These are phyloP conservation scores for Drechmeria coniospora DNA, from an alignment of 2,329 filamentous ascomycete species.

Conservation along the genomic window DNA sequence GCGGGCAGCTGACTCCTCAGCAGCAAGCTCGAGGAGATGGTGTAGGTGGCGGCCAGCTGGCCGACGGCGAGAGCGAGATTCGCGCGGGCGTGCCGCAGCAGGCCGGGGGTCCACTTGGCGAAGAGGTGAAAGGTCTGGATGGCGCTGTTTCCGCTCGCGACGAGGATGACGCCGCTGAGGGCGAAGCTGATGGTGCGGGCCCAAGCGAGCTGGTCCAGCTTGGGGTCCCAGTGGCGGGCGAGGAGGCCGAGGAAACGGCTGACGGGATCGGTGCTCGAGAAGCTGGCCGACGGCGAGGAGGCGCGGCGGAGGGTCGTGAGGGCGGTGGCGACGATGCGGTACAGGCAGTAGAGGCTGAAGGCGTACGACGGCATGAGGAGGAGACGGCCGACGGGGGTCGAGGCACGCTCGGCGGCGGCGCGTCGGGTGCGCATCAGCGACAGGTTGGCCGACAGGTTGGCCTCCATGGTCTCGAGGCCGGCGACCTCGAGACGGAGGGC, in stretches of 20 bases:
- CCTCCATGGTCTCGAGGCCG: conserved; percentile 67
- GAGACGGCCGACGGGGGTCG: conserved; percentile 50
- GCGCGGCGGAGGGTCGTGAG: conserved; percentile 50
- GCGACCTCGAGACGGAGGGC: conserved; percentile 58
- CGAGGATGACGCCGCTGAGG: conserved; percentile 67
- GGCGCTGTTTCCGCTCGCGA: conserved; percentile 66
- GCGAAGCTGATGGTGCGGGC: conserved; percentile 73
- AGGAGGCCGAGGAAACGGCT: conserved; percentile 69
- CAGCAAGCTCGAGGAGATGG: conserved; percentile 65
- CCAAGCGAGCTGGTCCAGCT: conserved; percentile 70
- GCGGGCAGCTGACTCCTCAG: conserved; percentile 63
- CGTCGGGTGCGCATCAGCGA: conserved; percentile 46
- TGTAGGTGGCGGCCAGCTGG: conserved; percentile 72
- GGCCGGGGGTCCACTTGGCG: conserved; percentile 53
- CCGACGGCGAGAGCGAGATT: conserved; percentile 67
- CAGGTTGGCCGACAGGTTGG: conserved; percentile 51
- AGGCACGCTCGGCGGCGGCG: conserved; percentile 48
- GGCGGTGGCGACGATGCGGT: conserved; percentile 60
- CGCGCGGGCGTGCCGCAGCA: conserved; percentile 60
- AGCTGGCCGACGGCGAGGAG: conserved; percentile 25
- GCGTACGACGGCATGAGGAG: conserved; percentile 46
- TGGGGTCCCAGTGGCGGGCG: conserved; percentile 70
- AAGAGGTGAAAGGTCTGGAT: conserved; percentile 78
- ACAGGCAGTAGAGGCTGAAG: conserved; percentile 73
- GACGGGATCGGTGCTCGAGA: conserved; percentile 64